Percentiles rank a stretch among this genome's conserved stretches.
phyloP scores from a whole-genome alignment of 176 grass and related monocot genomes.

The Coix lacrymajobi region DNA sequence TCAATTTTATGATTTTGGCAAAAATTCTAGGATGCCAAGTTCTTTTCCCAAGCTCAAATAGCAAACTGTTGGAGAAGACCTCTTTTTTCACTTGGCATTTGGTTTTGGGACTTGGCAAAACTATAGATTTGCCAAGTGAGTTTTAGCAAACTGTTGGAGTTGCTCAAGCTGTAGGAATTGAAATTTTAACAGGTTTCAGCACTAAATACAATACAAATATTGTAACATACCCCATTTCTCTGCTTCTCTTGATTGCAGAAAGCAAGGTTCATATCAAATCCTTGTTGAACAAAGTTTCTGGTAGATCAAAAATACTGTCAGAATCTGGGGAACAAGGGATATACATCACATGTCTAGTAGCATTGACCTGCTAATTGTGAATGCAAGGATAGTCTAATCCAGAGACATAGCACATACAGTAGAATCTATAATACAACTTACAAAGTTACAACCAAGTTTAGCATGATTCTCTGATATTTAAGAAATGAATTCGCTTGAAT shows the following conservation, averaged over 20 bases:
- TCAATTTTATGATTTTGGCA: too few species aligned
- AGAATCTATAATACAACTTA: neutral
- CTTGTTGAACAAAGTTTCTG: constrained; percentile 91
- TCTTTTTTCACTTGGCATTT: too few species aligned
- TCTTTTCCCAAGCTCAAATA: too few species aligned
- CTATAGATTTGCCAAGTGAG: too few species aligned
- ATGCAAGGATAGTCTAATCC: constrained; percentile 1
- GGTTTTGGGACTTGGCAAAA: too few species aligned
- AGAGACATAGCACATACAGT: neutral
- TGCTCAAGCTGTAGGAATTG: neutral
- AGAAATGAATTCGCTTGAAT: constrained; percentile 1
- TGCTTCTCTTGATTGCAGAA: constrained; percentile 97
- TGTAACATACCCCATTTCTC: constrained; percentile 64
- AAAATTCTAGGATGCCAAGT: too few species aligned
- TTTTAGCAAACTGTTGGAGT: too few species aligned
- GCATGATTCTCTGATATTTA: neutral
- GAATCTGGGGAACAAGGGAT: constrained; percentile 17
- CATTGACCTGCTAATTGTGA: neutral
- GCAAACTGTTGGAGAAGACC: too few species aligned
- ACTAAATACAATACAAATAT: neutral
- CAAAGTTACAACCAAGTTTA: neutral
- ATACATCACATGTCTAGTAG: neutral
- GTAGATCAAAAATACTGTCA: constrained; percentile 29
- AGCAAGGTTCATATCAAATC: constrained; percentile 91
- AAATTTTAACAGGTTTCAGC: constrained; percentile 2